Evolutionary conservation across 2,329 filamentous ascomycete species (phyloP), one percentile per base, ranked within the genome.

Genomic region (Metarhizium rileyi): DNA sequence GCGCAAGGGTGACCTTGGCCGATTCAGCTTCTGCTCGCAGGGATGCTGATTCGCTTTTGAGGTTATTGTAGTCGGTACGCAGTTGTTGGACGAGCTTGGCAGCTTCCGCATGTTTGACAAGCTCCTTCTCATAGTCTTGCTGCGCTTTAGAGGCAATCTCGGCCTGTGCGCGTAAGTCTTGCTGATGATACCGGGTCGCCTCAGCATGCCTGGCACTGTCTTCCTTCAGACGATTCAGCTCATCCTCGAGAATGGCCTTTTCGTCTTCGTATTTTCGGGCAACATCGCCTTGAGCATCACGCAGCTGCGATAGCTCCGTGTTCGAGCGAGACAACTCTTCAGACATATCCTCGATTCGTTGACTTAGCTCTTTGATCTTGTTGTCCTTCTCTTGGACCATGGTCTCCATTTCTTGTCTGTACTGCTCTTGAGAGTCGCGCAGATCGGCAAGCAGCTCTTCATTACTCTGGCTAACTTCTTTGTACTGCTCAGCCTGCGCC

Each of bases 41-140:
- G 23, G 84, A 79, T 14, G 86, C 83, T 3, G 89, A 76, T 52
- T 94, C 81, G 1, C 86, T 85, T 69, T 88, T 90, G 53, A 97
- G 70, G 57, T 87, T 75, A 60, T 95, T 93, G 66, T 87, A 80
- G 56, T 97, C 89, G 4, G 76, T 74, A 47, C 93, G 87, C 45
- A 95, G 74, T 48, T 76, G 76, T 57, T 95, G 89, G 14, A 96
- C 75, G 33, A 81, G 80, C 67, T 90, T 90, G 12, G 91, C 88
- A n/a, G 91, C 93, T 56, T 96, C 89, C 2, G 90, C 91, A 67
- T 98, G 93, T 70, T 93, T 96, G 60, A 95, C 80, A 10, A 98
- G 77, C 65, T 98, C 93, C 54, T 84, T 84, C 66, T 98, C 94
- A 63, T 98, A 98, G 57, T 93, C 90, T 62, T 95, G 86, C 64